Evolutionary conservation across 371 early-diverging fungal species (phyloP).

Genomic region (Vittaforma corneae): DNA sequence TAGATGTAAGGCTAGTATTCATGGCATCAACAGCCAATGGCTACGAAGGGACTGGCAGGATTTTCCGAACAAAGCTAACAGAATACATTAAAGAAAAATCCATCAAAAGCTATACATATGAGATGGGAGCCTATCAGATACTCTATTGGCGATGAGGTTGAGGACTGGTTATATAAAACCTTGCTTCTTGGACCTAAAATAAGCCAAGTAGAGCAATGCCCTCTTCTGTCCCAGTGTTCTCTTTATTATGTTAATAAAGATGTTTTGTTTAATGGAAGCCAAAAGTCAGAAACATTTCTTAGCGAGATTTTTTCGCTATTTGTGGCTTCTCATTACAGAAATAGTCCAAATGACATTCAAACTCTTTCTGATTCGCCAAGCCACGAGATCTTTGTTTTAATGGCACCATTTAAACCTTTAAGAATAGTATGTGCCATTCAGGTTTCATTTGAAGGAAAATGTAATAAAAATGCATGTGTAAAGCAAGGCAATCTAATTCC

Average conservation of each 20-base stretch:
- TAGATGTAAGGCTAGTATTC: constrained; percentile 84
- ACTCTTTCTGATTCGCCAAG: constrained; percentile 91
- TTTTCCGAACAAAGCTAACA: constrained; percentile 82
- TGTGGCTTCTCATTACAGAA: constrained; percentile 95
- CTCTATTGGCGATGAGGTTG: constrained; percentile 75
- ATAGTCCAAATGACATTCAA: constrained; percentile 93
- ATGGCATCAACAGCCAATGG: constrained; percentile 97
- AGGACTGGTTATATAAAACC: constrained; percentile 84
- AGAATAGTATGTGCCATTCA: constrained; percentile 79
- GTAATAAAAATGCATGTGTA: constrained; percentile 63
- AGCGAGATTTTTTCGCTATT: constrained; percentile 87
- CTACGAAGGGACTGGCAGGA: constrained; percentile 97
- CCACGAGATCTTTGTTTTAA: constrained; percentile 84
- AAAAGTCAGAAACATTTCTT: constrained; percentile 82
- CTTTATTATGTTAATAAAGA: constrained; percentile 85
- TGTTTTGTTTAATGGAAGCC: constrained; percentile 81
- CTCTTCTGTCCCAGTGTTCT: constrained; percentile 80
- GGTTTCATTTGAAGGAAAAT: constrained; percentile 80
- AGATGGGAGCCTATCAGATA: constrained; percentile 89
- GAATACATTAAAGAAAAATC: constrained; percentile 78
- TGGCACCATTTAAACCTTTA: constrained; percentile 74
- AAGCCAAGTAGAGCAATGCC: constrained; percentile 64
- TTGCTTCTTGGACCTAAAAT: constrained; percentile 75
- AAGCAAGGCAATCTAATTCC: constrained; percentile 91
- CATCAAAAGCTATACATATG: constrained; percentile 69